Percentiles rank a stretch among this genome's conserved stretches.
These are phyloP conservation scores for Corynascus novoguineensis DNA, from an alignment of 495 filamentous ascomycete genomes.

Conservation along the genomic window DNA sequence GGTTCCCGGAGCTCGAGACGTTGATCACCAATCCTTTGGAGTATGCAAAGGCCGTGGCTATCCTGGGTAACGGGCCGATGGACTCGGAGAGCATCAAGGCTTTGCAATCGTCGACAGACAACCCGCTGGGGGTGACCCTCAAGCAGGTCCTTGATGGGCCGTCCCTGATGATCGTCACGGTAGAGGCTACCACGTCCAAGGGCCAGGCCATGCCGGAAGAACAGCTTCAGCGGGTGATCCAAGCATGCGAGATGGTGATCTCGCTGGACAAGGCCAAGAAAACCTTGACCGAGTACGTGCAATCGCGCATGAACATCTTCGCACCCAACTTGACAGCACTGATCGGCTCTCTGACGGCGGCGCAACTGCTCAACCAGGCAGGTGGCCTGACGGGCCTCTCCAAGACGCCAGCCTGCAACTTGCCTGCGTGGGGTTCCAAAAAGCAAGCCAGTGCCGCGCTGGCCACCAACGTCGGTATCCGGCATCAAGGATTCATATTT, in stretches of 20 bases:
- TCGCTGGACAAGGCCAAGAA: conserved; percentile 82
- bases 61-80: conserved; percentile 88
- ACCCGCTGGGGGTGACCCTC: conserved; percentile 67
- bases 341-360: conserved; percentile 90
- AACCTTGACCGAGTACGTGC: conserved; percentile 87
- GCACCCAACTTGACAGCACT: conserved; percentile 92
- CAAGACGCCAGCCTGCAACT: conserved; percentile 88
- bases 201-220: conserved; percentile 68
- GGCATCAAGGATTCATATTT: conserved; percentile 91
- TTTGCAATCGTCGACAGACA: conserved; percentile 64
- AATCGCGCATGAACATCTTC: conserved; percentile 93
- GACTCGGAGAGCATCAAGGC: conserved; percentile 75
- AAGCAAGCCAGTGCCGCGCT: conserved; percentile 77
- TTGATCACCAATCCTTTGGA: conserved; percentile 87
- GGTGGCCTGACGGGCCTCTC: conserved; percentile 85
- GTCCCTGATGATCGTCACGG: conserved; percentile 89
- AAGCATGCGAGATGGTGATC: conserved; percentile 82
- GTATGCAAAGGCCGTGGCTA: conserved; percentile 91
- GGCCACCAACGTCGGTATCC: conserved; percentile 87
- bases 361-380: conserved; percentile 88
- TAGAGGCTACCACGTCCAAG: conserved; percentile 84
- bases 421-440: conserved; percentile 83
- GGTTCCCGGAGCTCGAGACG: conserved; percentile 94
- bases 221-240: conserved; percentile 68
- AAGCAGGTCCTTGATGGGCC: conserved; percentile 79